These are phyloP conservation scores for Kodamaea sp. DNA, from an alignment of 1,139 yeast species.

Conservation along the genomic window DNA sequence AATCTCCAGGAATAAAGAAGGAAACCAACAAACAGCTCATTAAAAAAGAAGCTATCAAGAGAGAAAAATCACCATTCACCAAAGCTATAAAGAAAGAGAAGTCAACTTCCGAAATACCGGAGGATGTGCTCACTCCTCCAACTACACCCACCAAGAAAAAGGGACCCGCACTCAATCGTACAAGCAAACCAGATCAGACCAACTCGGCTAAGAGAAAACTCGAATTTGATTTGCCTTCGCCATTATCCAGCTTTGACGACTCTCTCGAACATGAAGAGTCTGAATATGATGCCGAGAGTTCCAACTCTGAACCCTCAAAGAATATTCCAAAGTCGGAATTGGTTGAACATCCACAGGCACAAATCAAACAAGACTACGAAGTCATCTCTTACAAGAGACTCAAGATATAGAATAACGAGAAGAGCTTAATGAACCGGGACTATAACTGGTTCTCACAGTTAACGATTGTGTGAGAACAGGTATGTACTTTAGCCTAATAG, in stretches of 20 bases:
- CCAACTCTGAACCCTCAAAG: constrained; percentile 2
- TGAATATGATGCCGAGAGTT: constrained; percentile 6
- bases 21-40: constrained; percentile 11
- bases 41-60: constrained; percentile 12
- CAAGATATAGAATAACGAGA: no score
- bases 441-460: no score
- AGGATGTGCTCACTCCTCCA: constrained; percentile 28
- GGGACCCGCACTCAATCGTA: constrained; percentile 16
- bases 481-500: no score
- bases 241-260: constrained; percentile 19
- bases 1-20: constrained; percentile 2
- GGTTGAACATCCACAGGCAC: constrained; percentile 5
- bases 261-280: constrained; percentile 1
- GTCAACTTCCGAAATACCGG: no score
- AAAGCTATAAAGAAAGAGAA: constrained; percentile 10
- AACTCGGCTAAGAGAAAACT: constrained; percentile 4
- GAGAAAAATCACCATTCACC: constrained; percentile 9
- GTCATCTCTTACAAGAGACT: no score
- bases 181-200: constrained; percentile 3
- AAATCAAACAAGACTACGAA: constrained; percentile 5
- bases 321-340: constrained; percentile 7
- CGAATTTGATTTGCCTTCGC: constrained; percentile 20
- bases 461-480: no score
- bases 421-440: no score
- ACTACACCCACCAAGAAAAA: constrained; percentile 30